Evolutionary conservation across 192 early-diverging fungal genomes (phyloP).

Genomic region (Entomortierella lignicola): DNA sequence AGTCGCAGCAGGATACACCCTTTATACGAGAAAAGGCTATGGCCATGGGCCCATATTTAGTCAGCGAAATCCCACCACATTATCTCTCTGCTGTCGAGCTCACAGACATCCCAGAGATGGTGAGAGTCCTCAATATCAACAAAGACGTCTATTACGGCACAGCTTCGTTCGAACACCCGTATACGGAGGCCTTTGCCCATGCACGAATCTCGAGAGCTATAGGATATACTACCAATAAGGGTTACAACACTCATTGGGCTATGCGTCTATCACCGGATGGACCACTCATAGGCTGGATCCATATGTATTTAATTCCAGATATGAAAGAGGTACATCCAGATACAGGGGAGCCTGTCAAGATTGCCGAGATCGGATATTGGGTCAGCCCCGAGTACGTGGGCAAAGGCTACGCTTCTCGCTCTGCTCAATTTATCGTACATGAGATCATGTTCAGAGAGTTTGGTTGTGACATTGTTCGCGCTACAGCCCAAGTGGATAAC

Average conservation of each 20-base stretch:
- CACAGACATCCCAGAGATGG: constrained; percentile 33
- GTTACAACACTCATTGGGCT: constrained; percentile 36
- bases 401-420: constrained; percentile 19
- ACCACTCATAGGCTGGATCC: constrained; percentile 39
- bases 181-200: constrained; percentile 26
- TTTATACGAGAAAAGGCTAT: not conserved
- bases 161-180: constrained; percentile 30
- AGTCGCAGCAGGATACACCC: not conserved
- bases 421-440: constrained; percentile 13
- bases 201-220: constrained; percentile 19
- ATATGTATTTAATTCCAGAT: constrained; percentile 8
- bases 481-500: constrained; percentile 15
- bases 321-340: constrained; percentile 15
- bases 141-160: constrained; percentile 45
- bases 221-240: not conserved
- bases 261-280: constrained; percentile 42
- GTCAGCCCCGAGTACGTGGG: constrained; percentile 30
- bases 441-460: constrained; percentile 31
- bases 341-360: constrained; percentile 9
- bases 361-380: constrained; percentile 35
- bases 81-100: constrained; percentile 33
- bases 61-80: constrained; percentile 28
- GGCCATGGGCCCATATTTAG: constrained; percentile 28
- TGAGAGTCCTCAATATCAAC: constrained; percentile 36
- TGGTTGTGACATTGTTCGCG: constrained; percentile 29